Evolutionary conservation across 2,329 filamentous ascomycete species (phyloP), one percentile per base, ranked within the genome.

Genomic region (Talaromyces sp.): DNA sequence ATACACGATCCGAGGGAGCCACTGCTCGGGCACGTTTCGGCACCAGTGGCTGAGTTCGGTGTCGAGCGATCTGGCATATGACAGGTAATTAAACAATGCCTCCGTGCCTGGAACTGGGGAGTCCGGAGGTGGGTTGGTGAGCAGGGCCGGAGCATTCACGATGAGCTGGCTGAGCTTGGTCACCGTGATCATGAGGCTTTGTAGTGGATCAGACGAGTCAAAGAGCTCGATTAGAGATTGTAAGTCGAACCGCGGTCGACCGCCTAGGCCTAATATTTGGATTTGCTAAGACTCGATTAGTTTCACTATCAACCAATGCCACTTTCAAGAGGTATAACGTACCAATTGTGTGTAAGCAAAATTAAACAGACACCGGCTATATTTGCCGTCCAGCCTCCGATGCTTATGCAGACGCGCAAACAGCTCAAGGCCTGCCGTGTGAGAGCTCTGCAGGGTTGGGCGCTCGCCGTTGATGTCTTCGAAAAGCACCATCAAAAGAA

Each of bases 381-480:
- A 68, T 26, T 67, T 65, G 59, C 70, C 59, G 21, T 65, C 65
- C 6, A 75, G 53, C 52, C 73, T 70, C 17, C 64, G 62, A 51
- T 69, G 64, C 2, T 73, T 73, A 58, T 73, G 66, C 26, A 75
- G 56, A 56, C 70, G 72, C 66, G 71, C 71, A 38, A 76, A 59
- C 6, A 73, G 64, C 50, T 74, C 72, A 56, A 76, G 70, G 1
- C 73, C 73, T 8, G 68, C 69, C 4, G 70, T 71, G 63, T 76
- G 73, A 8, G 73, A 74, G 59, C 73, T 74, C 2, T 65, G 62
- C 26, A 76, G 62, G 5, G 71, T 69, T 59, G 71, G 71, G 1
- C 74, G 66, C 56, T 76, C 73, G 6, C 73, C 73, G 1, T 68
- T 68, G 21, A 75, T 74, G 62, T 75, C 74, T 56, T 78, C 75